Evolutionary conservation across 768 basidiomycete species (phyloP), one percentile per base, ranked within the genome.

Genomic region (Kwoniella bestiolae): DNA sequence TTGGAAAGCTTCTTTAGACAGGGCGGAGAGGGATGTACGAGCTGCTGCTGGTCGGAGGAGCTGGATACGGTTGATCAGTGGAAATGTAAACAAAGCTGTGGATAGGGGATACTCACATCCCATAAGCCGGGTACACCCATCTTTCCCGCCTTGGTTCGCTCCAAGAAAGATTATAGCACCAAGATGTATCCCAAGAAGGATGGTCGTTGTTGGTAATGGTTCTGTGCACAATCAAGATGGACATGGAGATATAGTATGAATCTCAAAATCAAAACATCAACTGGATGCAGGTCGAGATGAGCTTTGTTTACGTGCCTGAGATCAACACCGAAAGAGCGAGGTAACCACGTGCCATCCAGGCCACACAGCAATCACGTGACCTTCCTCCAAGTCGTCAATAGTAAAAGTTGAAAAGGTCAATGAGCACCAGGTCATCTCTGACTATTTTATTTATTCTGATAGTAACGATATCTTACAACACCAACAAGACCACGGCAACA

Each of bases 1-100:
- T 58, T 87, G 84, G 75, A 92, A 91, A 0, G 92, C 91, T 57
- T 92, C 88, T 32, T 91, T 86, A 1, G 91, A 86, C 28, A 94
- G 82, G 52, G 91, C 86, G 0, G 90, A 90, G 38, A 94, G 82
- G 9, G 93, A 92, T 31, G 90, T 87, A 9, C 84, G 83, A 71
- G 87, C 84, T 2, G 86, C 88, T 3, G 89, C 89, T 2, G 91
- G 91, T 35, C 87, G 85, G 21, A 92, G 82, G 51, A 91, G 83
- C 90, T 74, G 26, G 18, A 6, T 29, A 32, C 26, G n/a, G 7
- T 55, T 32, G 16, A 52, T 47, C n/a, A n/a, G n/a, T n/a, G n/a
- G 5, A 38, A 9, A 35, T 32, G 47, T 50, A 50, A 60, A 47
- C 29, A 60, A 29, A 5, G 14, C 6, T 21, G 45, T 18, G 18